Base-by-base conservation (phyloP, 2,329 filamentous ascomycete genomes). In the Ascochyta fabae region DNA sequence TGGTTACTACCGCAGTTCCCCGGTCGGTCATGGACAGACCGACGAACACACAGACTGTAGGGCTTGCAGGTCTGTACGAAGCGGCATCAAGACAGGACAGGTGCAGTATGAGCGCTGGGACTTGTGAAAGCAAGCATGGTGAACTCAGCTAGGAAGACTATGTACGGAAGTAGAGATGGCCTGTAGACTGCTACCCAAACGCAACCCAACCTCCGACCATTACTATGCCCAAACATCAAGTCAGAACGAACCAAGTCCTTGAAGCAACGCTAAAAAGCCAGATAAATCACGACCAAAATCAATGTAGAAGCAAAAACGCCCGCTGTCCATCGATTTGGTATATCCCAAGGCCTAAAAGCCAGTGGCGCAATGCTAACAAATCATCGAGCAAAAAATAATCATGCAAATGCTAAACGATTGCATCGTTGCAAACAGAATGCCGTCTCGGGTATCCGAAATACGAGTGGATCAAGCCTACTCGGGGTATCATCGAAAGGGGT, bases 401-500 rank as follows among this genome's bases (percentile, higher is more conserved):
- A 53, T 57, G 47, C 50, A 40, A 51, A 45, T 33, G 54, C 53
- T 43, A 24, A 56, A 56, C 53, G 53, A 64, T 60, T 39, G 60
- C 58, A 47, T 59, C 46, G 33, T 39, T 50, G 33, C 47, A 51
- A 56, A 51, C 53, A 56, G 31, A 56, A 56, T 56, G 53, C 53
- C 53, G 53, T 50, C 43, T 51, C 47, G 47, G 47, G 52, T 60
- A 60, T 54, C 48, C 52, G 56, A 53, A 59, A 60, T 50, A 62
- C 58, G 62, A 61, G 64, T 56, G 49, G 59, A 60, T 48, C 48
- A 35, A 59, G 57, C 58, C 61, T 64, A 67, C 64, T 59, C 63
- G 66, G 62, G 68, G 68, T 70, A 71, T 71, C 68, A 66, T 69
- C 62, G 65, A 69, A 70, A 53, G 63, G 47, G 56, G 53, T 58